Percentiles rank a stretch among this genome's conserved stretches.
These are phyloP conservation scores for Sporothrix pseudoabietina DNA, from an alignment of 2,329 filamentous ascomycete genomes.

Conservation along the genomic window DNA sequence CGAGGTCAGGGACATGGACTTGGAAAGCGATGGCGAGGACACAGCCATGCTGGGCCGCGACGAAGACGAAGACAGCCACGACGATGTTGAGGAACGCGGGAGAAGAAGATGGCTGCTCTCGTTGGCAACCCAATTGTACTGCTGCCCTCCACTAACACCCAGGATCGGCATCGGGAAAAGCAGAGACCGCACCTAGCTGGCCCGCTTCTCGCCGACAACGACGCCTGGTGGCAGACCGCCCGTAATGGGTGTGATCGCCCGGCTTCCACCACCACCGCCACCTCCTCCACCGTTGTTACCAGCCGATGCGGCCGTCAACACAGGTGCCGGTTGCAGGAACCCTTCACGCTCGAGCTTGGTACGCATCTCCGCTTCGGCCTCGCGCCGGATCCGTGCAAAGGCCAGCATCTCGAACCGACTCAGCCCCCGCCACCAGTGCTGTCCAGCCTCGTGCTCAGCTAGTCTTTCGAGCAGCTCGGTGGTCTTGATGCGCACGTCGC, in stretches of 20 bases:
- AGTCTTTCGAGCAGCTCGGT: conserved; percentile 81
- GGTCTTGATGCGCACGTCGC: conserved; percentile 74
- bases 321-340: conserved; percentile 38
- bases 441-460: conserved; percentile 81
- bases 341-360: conserved; percentile 51
- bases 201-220: conserved; percentile 47
- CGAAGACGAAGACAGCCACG: not conserved
- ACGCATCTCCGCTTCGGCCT: conserved; percentile 56
- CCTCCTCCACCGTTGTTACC: not conserved
- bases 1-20: not conserved
- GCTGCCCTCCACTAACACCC: not conserved
- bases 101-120: not conserved
- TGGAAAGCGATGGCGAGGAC: not conserved
- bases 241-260: conserved; percentile 18
- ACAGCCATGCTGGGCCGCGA: not conserved
- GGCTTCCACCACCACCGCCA: not conserved
- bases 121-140: not conserved
- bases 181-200: conserved; percentile 46
- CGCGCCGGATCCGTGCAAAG: conserved; percentile 76
- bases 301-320: conserved; percentile 35
- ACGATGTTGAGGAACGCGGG: not conserved
- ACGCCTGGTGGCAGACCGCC: not conserved
- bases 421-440: conserved; percentile 87
- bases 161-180: not conserved
- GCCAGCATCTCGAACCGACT: conserved; percentile 88